phyloP scores from a whole-genome alignment of 495 filamentous ascomycete species.

The Aspergillus asperescens region DNA sequence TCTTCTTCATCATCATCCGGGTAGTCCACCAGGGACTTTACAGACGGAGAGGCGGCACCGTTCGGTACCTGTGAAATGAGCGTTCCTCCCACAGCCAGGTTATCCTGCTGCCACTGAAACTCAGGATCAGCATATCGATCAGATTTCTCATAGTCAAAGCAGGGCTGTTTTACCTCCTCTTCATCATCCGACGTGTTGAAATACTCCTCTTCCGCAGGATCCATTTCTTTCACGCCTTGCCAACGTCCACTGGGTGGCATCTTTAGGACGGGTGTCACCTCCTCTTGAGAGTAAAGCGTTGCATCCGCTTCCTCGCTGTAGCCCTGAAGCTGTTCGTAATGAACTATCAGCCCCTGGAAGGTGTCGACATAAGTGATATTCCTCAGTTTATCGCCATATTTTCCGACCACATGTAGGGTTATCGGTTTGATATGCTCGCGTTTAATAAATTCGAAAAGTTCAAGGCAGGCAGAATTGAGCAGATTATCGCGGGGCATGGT shows the following conservation, averaged over 20 bases:
- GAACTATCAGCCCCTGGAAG: slow-evolving; percentile 66
- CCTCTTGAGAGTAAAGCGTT: slow-evolving; percentile 46
- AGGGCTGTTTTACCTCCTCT: slow-evolving; percentile 54
- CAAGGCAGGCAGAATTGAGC: slow-evolving; percentile 90
- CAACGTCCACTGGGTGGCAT: slow-evolving; percentile 63
- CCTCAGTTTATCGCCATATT: slow-evolving; percentile 76
- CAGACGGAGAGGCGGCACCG: slow-evolving; percentile 47
- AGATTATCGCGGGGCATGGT: slow-evolving; percentile 97
- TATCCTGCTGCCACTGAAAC: slow-evolving; percentile 34
- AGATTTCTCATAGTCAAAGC: not conserved
- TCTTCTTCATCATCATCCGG: slow-evolving; percentile 78
- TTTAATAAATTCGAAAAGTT: slow-evolving; percentile 89
- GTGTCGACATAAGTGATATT: slow-evolving; percentile 81
- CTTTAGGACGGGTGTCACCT: slow-evolving; percentile 44
- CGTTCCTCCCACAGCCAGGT: slow-evolving; percentile 17
- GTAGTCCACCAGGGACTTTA: slow-evolving; percentile 85
- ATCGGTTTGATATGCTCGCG: slow-evolving; percentile 77
- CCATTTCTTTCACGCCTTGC: slow-evolving; percentile 76
- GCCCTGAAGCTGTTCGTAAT: slow-evolving; percentile 78
- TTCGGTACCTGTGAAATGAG: slow-evolving; percentile 26
- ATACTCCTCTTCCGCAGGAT: slow-evolving; percentile 86
- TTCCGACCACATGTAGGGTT: slow-evolving; percentile 80
- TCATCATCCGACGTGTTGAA: slow-evolving; percentile 90
- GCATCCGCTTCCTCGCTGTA: slow-evolving; percentile 56
- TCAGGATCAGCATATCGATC: slow-evolving; percentile 15